Conservation (phyloP, 1,284 basidiomycete genomes). For the Hymenochaete sp. region DNA sequence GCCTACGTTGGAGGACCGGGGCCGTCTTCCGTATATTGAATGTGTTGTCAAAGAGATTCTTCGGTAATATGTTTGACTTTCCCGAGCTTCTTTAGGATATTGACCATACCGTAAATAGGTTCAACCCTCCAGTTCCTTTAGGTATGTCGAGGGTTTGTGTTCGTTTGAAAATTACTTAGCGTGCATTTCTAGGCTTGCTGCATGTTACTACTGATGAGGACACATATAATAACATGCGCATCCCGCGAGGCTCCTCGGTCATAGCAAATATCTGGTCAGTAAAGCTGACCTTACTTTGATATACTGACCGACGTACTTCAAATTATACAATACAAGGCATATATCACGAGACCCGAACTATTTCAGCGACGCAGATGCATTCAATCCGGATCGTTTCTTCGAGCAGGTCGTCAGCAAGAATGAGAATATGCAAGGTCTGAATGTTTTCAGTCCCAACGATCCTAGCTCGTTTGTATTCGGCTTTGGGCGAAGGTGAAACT, state of each 20-base stretch:
- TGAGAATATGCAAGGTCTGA: too few species aligned
- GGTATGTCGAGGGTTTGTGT: too few species aligned
- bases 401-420: not conserved
- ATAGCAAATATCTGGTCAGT: constrained; percentile 20
- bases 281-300: not conserved
- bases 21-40: constrained; percentile 21
- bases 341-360: constrained; percentile 12
- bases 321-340: not conserved
- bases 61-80: constrained; percentile 1
- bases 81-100: not conserved
- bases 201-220: constrained; percentile 17
- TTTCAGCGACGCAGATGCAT: constrained; percentile 15
- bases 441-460: too few species aligned
- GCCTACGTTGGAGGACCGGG: constrained; percentile 20
- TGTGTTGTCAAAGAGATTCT: constrained; percentile 21
- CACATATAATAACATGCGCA: constrained; percentile 18
- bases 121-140: not conserved
- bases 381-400: constrained; percentile 19
- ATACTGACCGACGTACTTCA: not conserved
- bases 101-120: not conserved
- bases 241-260: constrained; percentile 19
- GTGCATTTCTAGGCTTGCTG: constrained; percentile 1
- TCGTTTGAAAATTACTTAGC: too few species aligned
- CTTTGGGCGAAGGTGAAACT: not conserved
- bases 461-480: not conserved